Conservation (phyloP, 306 rosid species). For the Oemleria cerasiformis region DNA sequence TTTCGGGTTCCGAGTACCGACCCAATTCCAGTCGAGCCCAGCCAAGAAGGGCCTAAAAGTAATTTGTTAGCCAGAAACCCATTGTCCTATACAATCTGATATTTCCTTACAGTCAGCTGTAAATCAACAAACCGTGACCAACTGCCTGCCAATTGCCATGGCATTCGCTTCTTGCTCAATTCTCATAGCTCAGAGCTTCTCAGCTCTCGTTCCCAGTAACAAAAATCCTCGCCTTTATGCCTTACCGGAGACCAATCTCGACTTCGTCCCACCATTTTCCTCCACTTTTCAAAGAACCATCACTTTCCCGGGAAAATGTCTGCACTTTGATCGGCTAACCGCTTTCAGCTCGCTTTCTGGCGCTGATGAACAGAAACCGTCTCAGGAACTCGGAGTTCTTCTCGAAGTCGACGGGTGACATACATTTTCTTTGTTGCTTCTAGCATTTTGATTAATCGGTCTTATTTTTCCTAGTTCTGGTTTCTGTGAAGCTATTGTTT, state of each 20-base stretch:
- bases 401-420: constrained; percentile 87
- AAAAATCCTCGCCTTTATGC: constrained; percentile 8
- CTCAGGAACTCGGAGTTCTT: constrained; percentile 68
- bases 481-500: not conserved
- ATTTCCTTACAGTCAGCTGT: not conserved
- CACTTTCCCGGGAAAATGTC: constrained; percentile 35
- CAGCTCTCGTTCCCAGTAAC: constrained; percentile 15
- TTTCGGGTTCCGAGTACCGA: too few relatives aligned
- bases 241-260: constrained; percentile 17
- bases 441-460: not conserved
- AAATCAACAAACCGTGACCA: constrained; percentile 4
- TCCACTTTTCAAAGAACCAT: constrained; percentile 22
- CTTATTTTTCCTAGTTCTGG: not conserved
- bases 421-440: not conserved
- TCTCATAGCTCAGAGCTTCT: constrained; percentile 19
- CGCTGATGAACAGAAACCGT: constrained; percentile 21
- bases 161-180: constrained; percentile 34
- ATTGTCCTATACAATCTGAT: not conserved
- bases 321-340: constrained; percentile 31
- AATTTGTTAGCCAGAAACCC: too few relatives aligned
- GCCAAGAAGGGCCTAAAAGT: too few relatives aligned
- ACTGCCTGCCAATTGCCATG: constrained; percentile 31
- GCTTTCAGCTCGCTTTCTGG: constrained; percentile 41
- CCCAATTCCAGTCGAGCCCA: too few relatives aligned
- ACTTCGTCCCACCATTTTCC: constrained; percentile 26